A percentile compares a stretch with the other conserved stretches of the same genome.
Conservation (phyloP, 306 rosid species). For the Castanea sativa region DNA sequence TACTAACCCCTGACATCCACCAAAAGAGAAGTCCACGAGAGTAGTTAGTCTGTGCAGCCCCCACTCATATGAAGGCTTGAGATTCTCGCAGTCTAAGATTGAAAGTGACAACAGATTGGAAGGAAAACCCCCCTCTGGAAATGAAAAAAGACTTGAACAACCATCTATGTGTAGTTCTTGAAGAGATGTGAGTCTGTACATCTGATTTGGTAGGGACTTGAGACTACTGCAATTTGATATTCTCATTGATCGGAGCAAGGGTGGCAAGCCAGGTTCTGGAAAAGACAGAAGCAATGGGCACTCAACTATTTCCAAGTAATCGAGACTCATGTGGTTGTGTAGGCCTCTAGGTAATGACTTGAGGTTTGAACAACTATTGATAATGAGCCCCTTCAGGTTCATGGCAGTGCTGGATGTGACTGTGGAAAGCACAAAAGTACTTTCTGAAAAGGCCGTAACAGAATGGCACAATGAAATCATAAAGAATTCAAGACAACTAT, state of each 20-base stretch:
- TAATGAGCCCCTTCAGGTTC: constrained; percentile 28
- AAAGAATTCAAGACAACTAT: constrained; percentile 21
- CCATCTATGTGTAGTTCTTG: constrained; percentile 23
- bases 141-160: constrained; percentile 18
- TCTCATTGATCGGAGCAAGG: constrained; percentile 10
- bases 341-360: constrained; percentile 24
- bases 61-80: constrained; percentile 32
- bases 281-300: constrained; percentile 27
- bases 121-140: constrained; percentile 31
- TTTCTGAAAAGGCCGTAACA: constrained; percentile 2
- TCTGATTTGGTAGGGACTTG: constrained; percentile 20
- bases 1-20: constrained; percentile 26
- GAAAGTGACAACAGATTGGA: constrained; percentile 24
- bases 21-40: constrained; percentile 25
- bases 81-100: constrained; percentile 21
- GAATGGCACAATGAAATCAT: constrained; percentile 26
- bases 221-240: constrained; percentile 21
- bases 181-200: constrained; percentile 29
- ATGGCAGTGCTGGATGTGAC: background rate
- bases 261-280: constrained; percentile 25
- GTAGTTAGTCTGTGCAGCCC: constrained; percentile 31
- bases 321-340: constrained; percentile 19
- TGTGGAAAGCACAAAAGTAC: constrained; percentile 15
- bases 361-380: constrained; percentile 20
- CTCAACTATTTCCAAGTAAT: constrained; percentile 23